Conservation (phyloP, 192 early-diverging fungal genomes). For the Tieghemiomyces parasiticus region DNA sequence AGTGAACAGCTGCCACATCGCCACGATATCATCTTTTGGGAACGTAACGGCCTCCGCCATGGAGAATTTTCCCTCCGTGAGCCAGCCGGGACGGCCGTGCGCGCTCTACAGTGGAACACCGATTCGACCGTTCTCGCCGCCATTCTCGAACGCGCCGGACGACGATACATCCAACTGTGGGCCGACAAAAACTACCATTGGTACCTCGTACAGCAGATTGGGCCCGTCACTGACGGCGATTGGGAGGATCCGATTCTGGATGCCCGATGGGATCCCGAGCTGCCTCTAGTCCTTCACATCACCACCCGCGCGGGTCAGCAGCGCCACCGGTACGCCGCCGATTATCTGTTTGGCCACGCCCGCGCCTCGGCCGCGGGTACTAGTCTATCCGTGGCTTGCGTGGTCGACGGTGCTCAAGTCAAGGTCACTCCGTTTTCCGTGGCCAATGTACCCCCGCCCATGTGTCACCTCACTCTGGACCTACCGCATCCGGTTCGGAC, state of each 20-base stretch:
- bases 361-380: conserved; percentile 15
- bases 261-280: conserved; percentile 76
- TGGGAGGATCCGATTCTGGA: conserved; percentile 25
- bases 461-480: conserved; percentile 36
- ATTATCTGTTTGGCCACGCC: conserved; percentile 14
- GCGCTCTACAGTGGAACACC: conserved; percentile 52
- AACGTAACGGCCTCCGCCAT: conserved; percentile 87
- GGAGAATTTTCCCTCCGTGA: conserved; percentile 78
- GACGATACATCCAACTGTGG: conserved; percentile 68
- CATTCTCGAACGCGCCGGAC: conserved; percentile 26
- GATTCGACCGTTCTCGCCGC: conserved; percentile 82
- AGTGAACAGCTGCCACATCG: conserved; percentile 59
- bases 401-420: conserved; percentile 51
- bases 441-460: conserved; percentile 92
- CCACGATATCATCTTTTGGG: conserved; percentile 87
- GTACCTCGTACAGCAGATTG: conserved; percentile 85
- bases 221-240: conserved; percentile 16
- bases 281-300: conserved; percentile 43
- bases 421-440: conserved; percentile 60
- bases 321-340: conserved; percentile 14
- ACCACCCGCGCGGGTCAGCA: conserved; percentile 18
- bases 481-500: conserved; percentile 30
- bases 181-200: conserved; percentile 90
- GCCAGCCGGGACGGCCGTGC: conserved; percentile 21
- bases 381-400: conserved; percentile 39